Evolutionary conservation across 1,284 basidiomycete genomes (phyloP).

Genomic region (Vanrija sp.): DNA sequence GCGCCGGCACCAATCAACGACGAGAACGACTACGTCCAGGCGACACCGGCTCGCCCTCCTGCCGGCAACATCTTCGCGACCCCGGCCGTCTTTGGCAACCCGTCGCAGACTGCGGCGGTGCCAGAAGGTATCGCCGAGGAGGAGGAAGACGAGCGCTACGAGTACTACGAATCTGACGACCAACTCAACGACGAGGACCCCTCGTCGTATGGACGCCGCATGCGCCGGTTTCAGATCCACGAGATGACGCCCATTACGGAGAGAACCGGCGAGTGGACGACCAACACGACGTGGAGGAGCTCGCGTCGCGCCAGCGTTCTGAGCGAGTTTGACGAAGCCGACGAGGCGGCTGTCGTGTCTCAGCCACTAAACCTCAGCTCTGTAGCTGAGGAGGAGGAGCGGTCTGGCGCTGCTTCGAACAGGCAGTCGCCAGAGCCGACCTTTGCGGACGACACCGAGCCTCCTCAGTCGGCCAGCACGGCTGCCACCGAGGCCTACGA

Average conservation of each 20-base stretch:
- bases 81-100: not conserved
- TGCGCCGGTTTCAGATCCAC: slow-evolving; percentile 56
- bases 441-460: no score
- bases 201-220: slow-evolving; percentile 61
- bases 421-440: no score
- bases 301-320: not conserved
- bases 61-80: slow-evolving; percentile 13
- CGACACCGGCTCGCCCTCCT: slow-evolving; percentile 1
- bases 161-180: slow-evolving; percentile 6
- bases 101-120: no score
- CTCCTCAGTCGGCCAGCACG: slow-evolving; percentile 1
- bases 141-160: slow-evolving; percentile 2
- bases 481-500: slow-evolving; percentile 6
- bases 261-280: slow-evolving; percentile 78
- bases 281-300: slow-evolving; percentile 47
- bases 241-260: slow-evolving; percentile 95
- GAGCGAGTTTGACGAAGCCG: slow-evolving; percentile 5
- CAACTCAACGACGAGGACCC: slow-evolving; percentile 23
- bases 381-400: slow-evolving; percentile 12
- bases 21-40: slow-evolving; percentile 20
- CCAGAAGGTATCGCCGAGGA: slow-evolving; percentile 11
- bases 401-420: not conserved
- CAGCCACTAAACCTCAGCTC: not conserved
- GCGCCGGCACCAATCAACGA: slow-evolving; percentile 21
- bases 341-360: not conserved